Base-by-base conservation (phyloP, 768 basidiomycete species). In the Lactarius tabidus region DNA sequence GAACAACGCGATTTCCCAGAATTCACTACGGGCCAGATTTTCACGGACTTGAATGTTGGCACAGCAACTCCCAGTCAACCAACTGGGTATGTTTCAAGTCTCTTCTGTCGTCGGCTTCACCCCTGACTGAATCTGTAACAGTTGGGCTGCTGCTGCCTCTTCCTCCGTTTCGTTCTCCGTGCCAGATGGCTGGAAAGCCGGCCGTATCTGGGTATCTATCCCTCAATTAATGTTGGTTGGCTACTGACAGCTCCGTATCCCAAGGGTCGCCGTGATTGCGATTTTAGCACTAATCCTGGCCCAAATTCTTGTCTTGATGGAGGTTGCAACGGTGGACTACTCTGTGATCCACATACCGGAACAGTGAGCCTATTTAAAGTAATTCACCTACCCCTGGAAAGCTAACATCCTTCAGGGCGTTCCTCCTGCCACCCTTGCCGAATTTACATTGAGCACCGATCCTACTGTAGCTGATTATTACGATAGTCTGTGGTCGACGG, bases 251-350 rank as follows among this genome's bases (percentile, higher is more conserved):
- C 38, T 29, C 28, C 10, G 9, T 8, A 52, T 33, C n/a, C 38
- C 6, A 59, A 78, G 77, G 78, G 67, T 48, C 77, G 79, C 51
- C 75, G 77, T 23, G 70, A 77, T 65, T 79, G 79, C 68, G 68
- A 78, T 60, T 80, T 80, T 74, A 69, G 64, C 33, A 68, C 63
- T 33, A 73, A 74, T 38, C 74, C 75, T 41, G 73, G 74, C 38
- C 75, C 77, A 12, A 71, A 72, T 31, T 71, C 75, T 18, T 80
- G 79, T 67, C 51, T 72, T 1, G 75, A 74, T 28, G 79, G 80
- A n/a, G 78, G 77, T 29, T 79, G 79, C 70, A 78, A 76, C 51
- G 77, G 79, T 54, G 79, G 79, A 43, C 71, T 79, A 0, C 56
- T 71, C 26, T 79, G 78, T 59, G 75, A 78, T 66, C 65, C 73